Evolutionary conservation across 106 monocot species (phyloP), one percentile per base, ranked within the genome.

Genomic region (Dendrobium catenatum): DNA sequence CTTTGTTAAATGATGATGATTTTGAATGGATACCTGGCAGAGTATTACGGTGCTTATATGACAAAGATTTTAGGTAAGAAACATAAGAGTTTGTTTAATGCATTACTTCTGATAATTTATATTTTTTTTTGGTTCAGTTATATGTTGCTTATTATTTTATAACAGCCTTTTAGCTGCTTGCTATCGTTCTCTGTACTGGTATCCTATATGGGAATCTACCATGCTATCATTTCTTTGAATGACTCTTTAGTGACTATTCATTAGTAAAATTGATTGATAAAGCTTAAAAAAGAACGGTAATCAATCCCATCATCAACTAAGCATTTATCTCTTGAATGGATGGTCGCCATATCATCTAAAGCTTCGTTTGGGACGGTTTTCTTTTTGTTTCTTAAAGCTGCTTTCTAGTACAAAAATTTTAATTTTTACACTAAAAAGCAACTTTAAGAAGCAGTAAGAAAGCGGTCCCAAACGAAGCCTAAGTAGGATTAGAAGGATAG

Each of bases 11-110:
- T 79, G 37, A 72, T 82, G 84, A 87, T 47, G 87, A 89, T 54
- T 88, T 87, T 83, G 91, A 89, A 42, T 98, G 98, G 98, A 95
- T 98, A 85, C 98, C 95, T 75, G 98, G 93, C 80, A 95, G 90
- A 83, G 90, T 98, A 86, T 86, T 98, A 85, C 92, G 91, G 84
- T 95, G 98, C 82, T 87, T 95, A 80, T 98, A 98, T 88, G 98
- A 98, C 83, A 95, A 89, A 76, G 98, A 98, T 85, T 95, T 94
- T 83, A 98, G 98, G 98, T 98, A 78, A 85, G 80, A 76, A 78
- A 31, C 42, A 17, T 76, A 41, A 13, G 16, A 70, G 13, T 37
- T 70, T 15, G 37, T 66, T n/a, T 26, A 66, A 26, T 66, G 10
- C 24, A 37, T 70, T 70, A 29, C 37, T 70, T 70, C 37, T 37